phyloP scores from a whole-genome alignment of 1,284 basidiomycete genomes.

The Pseudozyma sp. region DNA sequence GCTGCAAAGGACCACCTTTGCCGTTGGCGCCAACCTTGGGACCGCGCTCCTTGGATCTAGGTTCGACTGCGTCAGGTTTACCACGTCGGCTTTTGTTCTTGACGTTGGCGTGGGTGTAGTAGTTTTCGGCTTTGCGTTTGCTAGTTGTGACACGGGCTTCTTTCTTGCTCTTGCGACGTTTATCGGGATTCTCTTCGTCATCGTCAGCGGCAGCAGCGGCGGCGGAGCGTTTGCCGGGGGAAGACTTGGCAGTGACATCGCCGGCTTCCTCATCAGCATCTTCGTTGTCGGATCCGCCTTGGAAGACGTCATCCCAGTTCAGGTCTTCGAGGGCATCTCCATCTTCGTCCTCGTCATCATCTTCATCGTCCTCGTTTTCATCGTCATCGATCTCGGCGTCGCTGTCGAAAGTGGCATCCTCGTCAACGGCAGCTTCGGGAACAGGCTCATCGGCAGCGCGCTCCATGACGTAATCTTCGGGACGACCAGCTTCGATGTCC shows the following conservation, averaged over 20 bases:
- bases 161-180: constrained; percentile 54
- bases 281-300: constrained; percentile 70
- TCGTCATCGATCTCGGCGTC: constrained; percentile 55
- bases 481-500: constrained; percentile 63
- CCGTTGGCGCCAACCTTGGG: constrained; percentile 61
- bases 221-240: constrained; percentile 50
- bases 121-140: constrained; percentile 87
- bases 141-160: constrained; percentile 61
- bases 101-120: constrained; percentile 75
- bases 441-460: constrained; percentile 59
- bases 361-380: constrained; percentile 66
- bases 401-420: constrained; percentile 49
- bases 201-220: constrained; percentile 52
- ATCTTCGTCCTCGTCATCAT: constrained; percentile 60
- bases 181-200: constrained; percentile 44
- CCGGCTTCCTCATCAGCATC: constrained; percentile 55
- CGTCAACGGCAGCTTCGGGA: constrained; percentile 46
- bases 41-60: constrained; percentile 55
- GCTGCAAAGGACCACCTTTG: constrained; percentile 44
- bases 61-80: constrained; percentile 41
- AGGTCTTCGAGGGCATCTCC: constrained; percentile 73
- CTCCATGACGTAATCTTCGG: constrained; percentile 66
- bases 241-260: constrained; percentile 54
- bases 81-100: constrained; percentile 71
- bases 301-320: constrained; percentile 83